These are phyloP conservation scores for Parathielavia appendiculata DNA, from an alignment of 495 filamentous ascomycete genomes.

Conservation along the genomic window DNA sequence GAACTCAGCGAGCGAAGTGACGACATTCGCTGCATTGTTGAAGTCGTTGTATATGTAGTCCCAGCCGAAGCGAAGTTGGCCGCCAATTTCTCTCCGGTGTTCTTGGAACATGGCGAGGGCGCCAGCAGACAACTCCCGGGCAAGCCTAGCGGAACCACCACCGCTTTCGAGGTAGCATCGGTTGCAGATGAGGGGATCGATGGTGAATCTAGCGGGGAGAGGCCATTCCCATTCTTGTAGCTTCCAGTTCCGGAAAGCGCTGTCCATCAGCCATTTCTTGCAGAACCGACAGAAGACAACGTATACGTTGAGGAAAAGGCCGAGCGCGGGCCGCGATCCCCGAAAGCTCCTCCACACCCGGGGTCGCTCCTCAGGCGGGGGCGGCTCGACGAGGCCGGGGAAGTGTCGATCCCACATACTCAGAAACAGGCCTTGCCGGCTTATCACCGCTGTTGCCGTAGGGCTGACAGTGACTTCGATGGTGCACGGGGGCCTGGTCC, in stretches of 20 bases:
- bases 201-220: background rate
- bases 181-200: background rate
- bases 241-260: background rate
- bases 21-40: background rate
- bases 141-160: background rate
- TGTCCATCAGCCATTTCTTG: constrained; percentile 1
- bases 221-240: background rate
- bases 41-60: background rate
- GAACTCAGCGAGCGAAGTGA: background rate
- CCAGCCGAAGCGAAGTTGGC: background rate
- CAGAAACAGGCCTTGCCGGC: background rate
- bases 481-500: background rate
- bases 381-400: background rate
- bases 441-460: background rate
- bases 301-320: background rate
- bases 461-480: background rate
- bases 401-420: background rate
- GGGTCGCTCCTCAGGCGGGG: background rate
- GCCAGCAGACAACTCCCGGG: background rate
- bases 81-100: background rate
- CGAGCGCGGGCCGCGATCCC: too few species aligned
- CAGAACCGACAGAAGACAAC: constrained; percentile 8
- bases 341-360: background rate
- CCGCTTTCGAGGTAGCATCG: background rate
- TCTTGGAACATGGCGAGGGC: background rate